Evolutionary conservation across 1,284 basidiomycete species (phyloP).

Genomic region (Fomitiporia mediterranea): DNA sequence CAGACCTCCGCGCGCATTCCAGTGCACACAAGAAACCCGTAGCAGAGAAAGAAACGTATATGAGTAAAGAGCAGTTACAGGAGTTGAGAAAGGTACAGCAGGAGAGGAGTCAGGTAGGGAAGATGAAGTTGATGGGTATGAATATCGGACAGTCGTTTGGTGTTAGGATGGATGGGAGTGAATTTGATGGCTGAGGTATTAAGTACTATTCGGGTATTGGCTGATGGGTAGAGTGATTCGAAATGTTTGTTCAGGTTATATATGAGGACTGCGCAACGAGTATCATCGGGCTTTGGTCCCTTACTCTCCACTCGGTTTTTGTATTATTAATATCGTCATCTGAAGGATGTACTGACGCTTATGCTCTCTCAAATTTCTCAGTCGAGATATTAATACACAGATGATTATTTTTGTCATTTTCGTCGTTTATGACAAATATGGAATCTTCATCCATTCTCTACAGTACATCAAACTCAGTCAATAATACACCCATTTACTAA

Average conservation of each 20-base stretch:
- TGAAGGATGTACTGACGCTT: too few species aligned
- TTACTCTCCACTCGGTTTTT: too few species aligned
- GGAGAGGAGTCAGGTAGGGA: conserved; percentile 71
- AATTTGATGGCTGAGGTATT: conserved; percentile 43
- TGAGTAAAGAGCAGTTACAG: conserved; percentile 72
- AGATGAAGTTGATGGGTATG: conserved; percentile 81
- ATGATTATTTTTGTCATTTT: too few species aligned
- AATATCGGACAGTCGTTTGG: conserved; percentile 76
- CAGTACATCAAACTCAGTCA: background rate
- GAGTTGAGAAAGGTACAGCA: conserved; percentile 78
- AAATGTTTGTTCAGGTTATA: too few species aligned
- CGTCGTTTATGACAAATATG: background rate
- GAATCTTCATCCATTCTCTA: background rate
- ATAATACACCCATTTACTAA: background rate
- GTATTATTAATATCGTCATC: too few species aligned
- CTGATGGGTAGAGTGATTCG: too few species aligned
- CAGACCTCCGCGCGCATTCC: conserved; percentile 73
- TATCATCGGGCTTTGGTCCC: too few species aligned
- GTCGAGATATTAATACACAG: too few species aligned
- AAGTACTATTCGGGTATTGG: too few species aligned
- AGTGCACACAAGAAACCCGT: conserved; percentile 58
- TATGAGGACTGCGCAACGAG: too few species aligned
- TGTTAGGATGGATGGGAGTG: conserved; percentile 69
- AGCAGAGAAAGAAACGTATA: conserved; percentile 61
- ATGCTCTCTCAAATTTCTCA: too few species aligned